Evolutionary conservation across 2,329 filamentous ascomycete genomes (phyloP), one percentile per base, ranked within the genome.

Genomic region (Xylariomycetidae sp.): DNA sequence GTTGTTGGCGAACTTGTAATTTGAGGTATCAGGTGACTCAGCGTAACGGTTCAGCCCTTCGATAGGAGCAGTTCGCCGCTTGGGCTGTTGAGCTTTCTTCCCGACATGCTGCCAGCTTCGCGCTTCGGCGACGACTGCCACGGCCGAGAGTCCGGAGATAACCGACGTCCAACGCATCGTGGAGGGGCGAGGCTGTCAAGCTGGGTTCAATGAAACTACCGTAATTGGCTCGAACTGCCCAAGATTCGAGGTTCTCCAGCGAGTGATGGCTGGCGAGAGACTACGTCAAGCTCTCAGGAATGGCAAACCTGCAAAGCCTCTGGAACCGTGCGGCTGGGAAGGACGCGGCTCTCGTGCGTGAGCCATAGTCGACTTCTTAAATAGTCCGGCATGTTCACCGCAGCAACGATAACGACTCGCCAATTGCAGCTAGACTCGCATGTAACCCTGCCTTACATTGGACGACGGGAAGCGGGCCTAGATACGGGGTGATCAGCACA

Each of bases 51-150:
- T 37, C 14, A 49, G 19, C 13, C 37, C 29, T 15, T 23, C 19
- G 19, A 32, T 38, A 4, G 29, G 25, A 4, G 25, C 31, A 10
- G 33, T 27, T 0, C 39, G 28, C 22, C 35, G 37, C 18, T 36
- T 42, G 17, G 42, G 36, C 6, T 49, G 42, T n/a, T n/a, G n/a
- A n/a, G n/a, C n/a, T 28, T 48, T 51, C 47, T 48, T 56, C 29
- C 53, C 53, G 8, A 52, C 54, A 17, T 57, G 54, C 42, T 54
- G 52, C 31, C 40, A 52, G 44, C 52, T 54, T 29, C 46, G 47
- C 2, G 48, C 36, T 10, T 43, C 42, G 26, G 19, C 47, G 42
- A 33, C 34, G 35, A 40, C 41, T 17, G 43, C 43, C 7, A 43
- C 43, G 23, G 49, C 44, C 37, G 56, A 33, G 25, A 56, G 43